Conservation (phyloP, 331 rosid genomes). For the Cydonia oblonga region DNA sequence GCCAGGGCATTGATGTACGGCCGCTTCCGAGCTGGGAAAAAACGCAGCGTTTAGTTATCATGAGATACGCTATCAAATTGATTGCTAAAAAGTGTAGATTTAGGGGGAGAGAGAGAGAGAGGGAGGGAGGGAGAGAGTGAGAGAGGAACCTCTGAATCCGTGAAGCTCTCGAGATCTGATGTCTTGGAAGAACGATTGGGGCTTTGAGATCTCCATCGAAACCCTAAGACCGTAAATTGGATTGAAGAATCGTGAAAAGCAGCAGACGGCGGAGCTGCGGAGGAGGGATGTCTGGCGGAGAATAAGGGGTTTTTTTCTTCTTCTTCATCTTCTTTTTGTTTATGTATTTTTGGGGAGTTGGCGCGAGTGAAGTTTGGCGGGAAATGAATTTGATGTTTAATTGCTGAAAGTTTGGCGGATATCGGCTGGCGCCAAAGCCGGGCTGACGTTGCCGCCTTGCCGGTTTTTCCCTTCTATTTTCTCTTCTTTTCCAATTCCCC, state of each 20-base stretch:
- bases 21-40: slow-evolving; percentile 55
- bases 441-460: too few relatives aligned
- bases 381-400: slow-evolving; percentile 9
- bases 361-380: slow-evolving; percentile 27
- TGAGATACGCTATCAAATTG: neutral
- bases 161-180: slow-evolving; percentile 55
- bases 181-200: slow-evolving; percentile 41
- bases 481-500: too few relatives aligned
- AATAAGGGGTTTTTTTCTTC: neutral
- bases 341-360: neutral
- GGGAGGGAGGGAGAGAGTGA: too few relatives aligned
- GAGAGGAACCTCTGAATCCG: slow-evolving; percentile 42
- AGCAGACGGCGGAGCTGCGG: neutral
- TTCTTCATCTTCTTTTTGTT: neutral
- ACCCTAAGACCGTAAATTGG: neutral
- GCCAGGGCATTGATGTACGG: slow-evolving; percentile 23
- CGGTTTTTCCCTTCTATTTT: too few relatives aligned
- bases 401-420: neutral
- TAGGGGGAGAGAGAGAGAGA: neutral
- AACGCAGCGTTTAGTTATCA: neutral
- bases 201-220: slow-evolving; percentile 39
- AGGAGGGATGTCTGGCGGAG: neutral
- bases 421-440: neutral
- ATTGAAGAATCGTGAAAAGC: neutral
- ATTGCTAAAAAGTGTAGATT: neutral